Evolutionary conservation across 495 filamentous ascomycete species (phyloP).

Genomic region (Neurospora sp.): DNA sequence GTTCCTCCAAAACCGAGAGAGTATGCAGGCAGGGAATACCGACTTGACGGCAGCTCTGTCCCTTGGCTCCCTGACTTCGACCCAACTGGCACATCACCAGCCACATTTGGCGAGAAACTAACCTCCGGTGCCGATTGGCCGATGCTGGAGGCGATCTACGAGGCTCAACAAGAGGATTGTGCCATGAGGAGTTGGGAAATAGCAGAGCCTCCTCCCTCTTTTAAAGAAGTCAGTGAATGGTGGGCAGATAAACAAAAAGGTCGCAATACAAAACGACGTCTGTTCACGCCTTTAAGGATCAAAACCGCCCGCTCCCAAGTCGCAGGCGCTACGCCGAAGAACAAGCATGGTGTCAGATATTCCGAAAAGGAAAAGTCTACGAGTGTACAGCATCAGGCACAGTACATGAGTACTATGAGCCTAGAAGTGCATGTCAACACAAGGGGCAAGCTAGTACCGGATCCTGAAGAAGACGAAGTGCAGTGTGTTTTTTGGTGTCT

Average conservation of each 20-base stretch:
- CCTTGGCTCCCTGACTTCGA: conserved; percentile 78
- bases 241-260: conserved; percentile 30
- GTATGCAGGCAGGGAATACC: conserved; percentile 85
- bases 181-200: conserved; percentile 57
- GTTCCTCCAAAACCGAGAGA: conserved; percentile 69
- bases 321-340: conserved; percentile 78
- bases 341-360: conserved; percentile 75
- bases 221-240: conserved; percentile 63
- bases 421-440: conserved; percentile 94
- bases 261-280: conserved; percentile 6
- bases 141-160: conserved; percentile 40
- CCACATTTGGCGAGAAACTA: conserved; percentile 44
- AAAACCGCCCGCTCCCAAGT: conserved; percentile 65
- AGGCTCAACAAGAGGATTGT: conserved; percentile 41
- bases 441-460: conserved; percentile 64
- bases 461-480: conserved; percentile 88
- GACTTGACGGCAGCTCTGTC: conserved; percentile 58
- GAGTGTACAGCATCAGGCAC: conserved; percentile 72
- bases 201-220: conserved; percentile 54
- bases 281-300: conserved; percentile 30
- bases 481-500: conserved; percentile 84
- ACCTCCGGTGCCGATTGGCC: conserved; percentile 34
- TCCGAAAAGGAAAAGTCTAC: conserved; percentile 68
- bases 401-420: conserved; percentile 96
- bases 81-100: conserved; percentile 44